These are phyloP conservation scores for Metschnikowia orientalis DNA, from an alignment of 805 yeast genomes.

Conservation along the genomic window DNA sequence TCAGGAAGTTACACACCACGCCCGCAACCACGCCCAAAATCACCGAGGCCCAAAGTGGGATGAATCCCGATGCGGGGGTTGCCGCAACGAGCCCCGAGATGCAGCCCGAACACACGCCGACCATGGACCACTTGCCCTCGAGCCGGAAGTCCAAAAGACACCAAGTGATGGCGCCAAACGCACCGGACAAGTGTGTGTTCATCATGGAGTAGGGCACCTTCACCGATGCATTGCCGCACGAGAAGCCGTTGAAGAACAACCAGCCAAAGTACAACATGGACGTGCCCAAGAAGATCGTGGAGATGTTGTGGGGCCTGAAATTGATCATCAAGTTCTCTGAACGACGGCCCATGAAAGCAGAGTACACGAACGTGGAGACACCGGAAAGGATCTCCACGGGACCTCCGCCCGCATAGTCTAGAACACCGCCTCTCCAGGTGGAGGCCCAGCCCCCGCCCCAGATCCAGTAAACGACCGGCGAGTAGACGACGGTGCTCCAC, in stretches of 20 bases:
- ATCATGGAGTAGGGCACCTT: constrained; percentile 85
- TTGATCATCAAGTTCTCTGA: constrained; percentile 72
- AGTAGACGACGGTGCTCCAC: constrained; percentile 90
- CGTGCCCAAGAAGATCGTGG: constrained; percentile 87
- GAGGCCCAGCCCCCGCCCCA: constrained; percentile 97
- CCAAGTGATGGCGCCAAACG: constrained; percentile 90
- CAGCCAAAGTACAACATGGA: constrained; percentile 88
- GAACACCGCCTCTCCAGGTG: constrained; percentile 70
- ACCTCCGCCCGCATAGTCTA: constrained; percentile 98
- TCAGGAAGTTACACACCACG: constrained; percentile 80
- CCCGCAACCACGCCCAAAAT: constrained; percentile 80
- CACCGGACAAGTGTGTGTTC: constrained; percentile 88
- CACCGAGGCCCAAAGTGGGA: constrained; percentile 88
- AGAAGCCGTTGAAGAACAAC: constrained; percentile 93
- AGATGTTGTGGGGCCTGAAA: constrained; percentile 92
- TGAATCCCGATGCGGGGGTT: constrained; percentile 89
- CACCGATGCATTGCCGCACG: constrained; percentile 76
- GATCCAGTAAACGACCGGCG: constrained; percentile 94
- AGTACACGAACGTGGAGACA: constrained; percentile 81
- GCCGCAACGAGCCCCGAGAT: constrained; percentile 97
- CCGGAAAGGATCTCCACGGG: constrained; percentile 94
- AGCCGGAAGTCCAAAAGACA: constrained; percentile 82
- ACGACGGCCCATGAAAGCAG: constrained; percentile 77
- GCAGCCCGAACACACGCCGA: constrained; percentile 91
- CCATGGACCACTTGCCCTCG: constrained; percentile 89